Evolutionary conservation across 371 early-diverging fungal genomes (phyloP).

Genomic region (Phascolomyces articulosus): DNA sequence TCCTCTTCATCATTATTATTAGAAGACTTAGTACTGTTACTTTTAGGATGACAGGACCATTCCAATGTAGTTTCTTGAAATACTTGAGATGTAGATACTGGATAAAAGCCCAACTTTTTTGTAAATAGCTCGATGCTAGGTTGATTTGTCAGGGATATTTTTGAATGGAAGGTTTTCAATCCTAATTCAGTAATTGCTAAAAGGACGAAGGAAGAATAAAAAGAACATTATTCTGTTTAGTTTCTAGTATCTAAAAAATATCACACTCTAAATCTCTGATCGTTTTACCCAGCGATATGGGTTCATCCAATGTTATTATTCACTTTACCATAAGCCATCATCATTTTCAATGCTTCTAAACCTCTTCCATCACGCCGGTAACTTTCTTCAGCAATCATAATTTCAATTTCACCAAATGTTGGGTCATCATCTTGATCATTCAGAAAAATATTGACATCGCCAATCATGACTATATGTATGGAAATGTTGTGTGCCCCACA

Average conservation of each 20-base stretch:
- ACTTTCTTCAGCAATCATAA: conserved; percentile 88
- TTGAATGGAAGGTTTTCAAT: conserved; percentile 72
- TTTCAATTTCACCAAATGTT: conserved; percentile 86
- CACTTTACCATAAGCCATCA: conserved; percentile 78
- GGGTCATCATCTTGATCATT: conserved; percentile 76
- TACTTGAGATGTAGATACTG: conserved; percentile 63
- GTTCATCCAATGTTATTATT: too few relatives aligned
- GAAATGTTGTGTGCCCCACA: background rate
- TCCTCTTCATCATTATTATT: conserved; percentile 19
- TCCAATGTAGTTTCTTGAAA: conserved; percentile 83
- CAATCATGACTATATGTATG: conserved; percentile 67
- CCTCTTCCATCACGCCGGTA: conserved; percentile 74
- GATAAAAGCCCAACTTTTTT: conserved; percentile 70
- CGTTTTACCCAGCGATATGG: too few relatives aligned
- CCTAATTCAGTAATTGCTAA: conserved; percentile 56
- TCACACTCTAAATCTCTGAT: too few relatives aligned
- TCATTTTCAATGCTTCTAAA: conserved; percentile 71
- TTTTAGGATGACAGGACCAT: conserved; percentile 25
- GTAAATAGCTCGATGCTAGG: conserved; percentile 75
- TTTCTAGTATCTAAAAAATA: background rate
- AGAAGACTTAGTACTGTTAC: background rate
- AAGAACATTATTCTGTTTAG: too few relatives aligned
- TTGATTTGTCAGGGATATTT: conserved; percentile 76
- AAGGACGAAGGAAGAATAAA: background rate
- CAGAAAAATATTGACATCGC: conserved; percentile 93